Evolutionary conservation across 805 yeast species (phyloP), one percentile per base, ranked within the genome.

Genomic region (Torulaspora gathmanii): DNA sequence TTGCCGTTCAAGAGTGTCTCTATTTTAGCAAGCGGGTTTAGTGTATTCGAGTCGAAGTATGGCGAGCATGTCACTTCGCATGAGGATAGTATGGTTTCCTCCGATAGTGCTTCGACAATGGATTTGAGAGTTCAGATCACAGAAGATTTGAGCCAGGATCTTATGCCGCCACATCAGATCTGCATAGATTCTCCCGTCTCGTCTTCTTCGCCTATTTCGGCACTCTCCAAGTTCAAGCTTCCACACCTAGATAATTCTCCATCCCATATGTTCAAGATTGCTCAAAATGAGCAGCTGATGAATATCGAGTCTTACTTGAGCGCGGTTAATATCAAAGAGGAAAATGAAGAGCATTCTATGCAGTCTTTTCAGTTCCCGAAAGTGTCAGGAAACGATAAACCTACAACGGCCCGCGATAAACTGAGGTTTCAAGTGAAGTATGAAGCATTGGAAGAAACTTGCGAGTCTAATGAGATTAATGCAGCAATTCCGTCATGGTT

Each of bases 401-500:
- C 35, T 15, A 26, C 23, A 22, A 36, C 28, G 27, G 25, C 17
- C 16, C 38, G 19, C 5, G 41, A 40, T 25, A 61, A 61, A 54
- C 41, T 62, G 19, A 53, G 47, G 11, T 60, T 62, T 31, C 67
- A 62, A 45, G 42, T 51, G 7, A 51, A 51, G 33, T 61, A 55
- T 33, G 45, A 52, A 9, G 43, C 49, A 8, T 27, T 62, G 29
- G 31, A 42, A 12, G 28, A 47, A 6, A 30, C 29, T 10, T 56
- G 52, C 38, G 45, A 53, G 8, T 40, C 45, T 26, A 43, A 49
- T 10, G 44, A 46, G 15, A 46, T 61, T n/a, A 53, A 60, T 34
- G 17, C 30, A 1, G 43, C 51, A 16, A 63, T 82, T 41, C 88
- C 89, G 1, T 34, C 42, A 2, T 84, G 90, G 90, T 67, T 82